phyloP scores from a whole-genome alignment of 805 yeast genomes.

The Cyberlindnera xylosilytica region DNA sequence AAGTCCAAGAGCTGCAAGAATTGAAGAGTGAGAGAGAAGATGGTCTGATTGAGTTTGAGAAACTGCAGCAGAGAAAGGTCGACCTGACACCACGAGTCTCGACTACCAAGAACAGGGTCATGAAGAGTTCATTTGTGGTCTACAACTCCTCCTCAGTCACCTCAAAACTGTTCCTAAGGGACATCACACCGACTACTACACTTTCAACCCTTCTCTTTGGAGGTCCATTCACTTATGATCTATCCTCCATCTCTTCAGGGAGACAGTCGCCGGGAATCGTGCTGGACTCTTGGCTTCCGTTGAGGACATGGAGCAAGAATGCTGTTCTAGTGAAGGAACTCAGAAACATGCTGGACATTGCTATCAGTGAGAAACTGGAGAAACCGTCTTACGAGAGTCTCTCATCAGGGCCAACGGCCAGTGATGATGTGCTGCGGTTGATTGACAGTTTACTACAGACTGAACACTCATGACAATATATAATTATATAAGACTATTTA shows the following conservation, averaged over 20 bases:
- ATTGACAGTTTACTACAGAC: conserved; percentile 33
- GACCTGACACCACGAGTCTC: conserved; percentile 39
- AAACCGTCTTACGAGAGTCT: conserved; percentile 37
- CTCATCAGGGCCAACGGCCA: conserved; percentile 13
- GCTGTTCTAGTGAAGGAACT: conserved; percentile 79
- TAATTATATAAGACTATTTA: no score
- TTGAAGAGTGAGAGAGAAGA: conserved; percentile 36
- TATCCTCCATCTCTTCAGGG: conserved; percentile 37
- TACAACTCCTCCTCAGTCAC: conserved; percentile 62
- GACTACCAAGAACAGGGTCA: conserved; percentile 27
- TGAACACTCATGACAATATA: conserved; percentile 15
- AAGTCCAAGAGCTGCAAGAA: conserved; percentile 21
- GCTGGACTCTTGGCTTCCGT: conserved; percentile 84
- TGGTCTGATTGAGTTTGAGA: conserved; percentile 36
- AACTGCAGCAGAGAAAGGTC: conserved; percentile 27
- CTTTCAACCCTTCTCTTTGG: conserved; percentile 79
- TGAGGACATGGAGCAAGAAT: conserved; percentile 91
- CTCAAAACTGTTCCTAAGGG: conserved; percentile 65
- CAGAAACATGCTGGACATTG: conserved; percentile 60
- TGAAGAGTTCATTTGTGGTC: conserved; percentile 58
- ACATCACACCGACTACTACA: conserved; percentile 75
- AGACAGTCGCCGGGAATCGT: conserved; percentile 78
- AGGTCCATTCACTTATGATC: conserved; percentile 62
- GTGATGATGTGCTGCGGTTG: conserved; percentile 34
- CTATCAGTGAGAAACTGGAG: conserved; percentile 59